Percentiles rank a stretch among this genome's conserved stretches.
These are phyloP conservation scores for Castanopsis chinensis DNA, from an alignment of 306 rosid genomes.

Conservation along the genomic window DNA sequence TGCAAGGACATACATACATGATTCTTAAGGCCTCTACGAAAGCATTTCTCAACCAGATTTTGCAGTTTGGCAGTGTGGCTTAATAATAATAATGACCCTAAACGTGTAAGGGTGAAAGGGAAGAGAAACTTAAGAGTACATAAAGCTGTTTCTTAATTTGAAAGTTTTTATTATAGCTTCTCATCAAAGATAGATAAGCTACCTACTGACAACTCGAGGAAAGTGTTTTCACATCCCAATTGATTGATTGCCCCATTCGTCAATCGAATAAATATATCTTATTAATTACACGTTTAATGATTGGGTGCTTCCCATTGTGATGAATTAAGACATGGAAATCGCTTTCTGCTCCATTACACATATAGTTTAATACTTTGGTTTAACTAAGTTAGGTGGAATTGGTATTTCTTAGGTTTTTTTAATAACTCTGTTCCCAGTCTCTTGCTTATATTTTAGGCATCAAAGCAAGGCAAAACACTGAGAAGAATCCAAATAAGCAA, in stretches of 20 bases:
- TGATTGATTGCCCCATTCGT: constrained; percentile 27
- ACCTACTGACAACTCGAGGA: constrained; percentile 26
- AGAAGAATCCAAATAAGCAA: background rate
- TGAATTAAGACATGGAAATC: background rate
- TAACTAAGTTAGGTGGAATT: constrained; percentile 5
- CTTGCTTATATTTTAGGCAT: background rate
- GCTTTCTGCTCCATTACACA: constrained; percentile 21
- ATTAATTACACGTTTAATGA: constrained; percentile 18
- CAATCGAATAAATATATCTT: constrained; percentile 30
- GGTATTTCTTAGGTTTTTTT: background rate
- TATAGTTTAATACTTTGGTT: constrained; percentile 15
- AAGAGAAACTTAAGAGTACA: constrained; percentile 37
- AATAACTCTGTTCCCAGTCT: background rate
- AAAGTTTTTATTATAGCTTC: constrained; percentile 53
- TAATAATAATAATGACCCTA: constrained; percentile 31
- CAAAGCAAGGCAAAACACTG: background rate
- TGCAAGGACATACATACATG: background rate
- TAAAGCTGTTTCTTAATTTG: constrained; percentile 47
- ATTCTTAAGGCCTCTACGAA: background rate
- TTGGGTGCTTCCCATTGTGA: constrained; percentile 6
- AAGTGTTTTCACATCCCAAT: constrained; percentile 28
- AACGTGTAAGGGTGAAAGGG: constrained; percentile 32
- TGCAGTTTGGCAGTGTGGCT: constrained; percentile 21
- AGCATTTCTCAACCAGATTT: constrained; percentile 13
- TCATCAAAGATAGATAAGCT: constrained; percentile 46